phyloP scores from a whole-genome alignment of 192 early-diverging fungal genomes.

The Geosiphon pyriformis region DNA sequence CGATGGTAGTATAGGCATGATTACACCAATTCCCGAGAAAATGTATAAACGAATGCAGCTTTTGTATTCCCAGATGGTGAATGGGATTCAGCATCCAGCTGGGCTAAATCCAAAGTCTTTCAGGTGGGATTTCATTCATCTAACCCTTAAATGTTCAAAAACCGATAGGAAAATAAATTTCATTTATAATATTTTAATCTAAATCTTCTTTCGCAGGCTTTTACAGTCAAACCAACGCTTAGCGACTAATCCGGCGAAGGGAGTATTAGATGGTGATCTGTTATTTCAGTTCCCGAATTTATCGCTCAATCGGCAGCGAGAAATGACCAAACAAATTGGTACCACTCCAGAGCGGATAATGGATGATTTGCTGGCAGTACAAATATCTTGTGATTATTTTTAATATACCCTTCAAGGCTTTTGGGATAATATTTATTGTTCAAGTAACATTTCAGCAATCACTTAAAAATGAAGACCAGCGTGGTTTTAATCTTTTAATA shows the following conservation, averaged over 20 bases:
- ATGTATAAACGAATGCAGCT: slow-evolving; percentile 84
- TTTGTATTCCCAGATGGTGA: slow-evolving; percentile 81
- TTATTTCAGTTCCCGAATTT: slow-evolving; percentile 68
- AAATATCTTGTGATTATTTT: slow-evolving; percentile 64
- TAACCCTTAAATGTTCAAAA: not conserved
- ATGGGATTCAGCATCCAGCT: slow-evolving; percentile 71
- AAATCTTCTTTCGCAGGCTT: slow-evolving; percentile 27
- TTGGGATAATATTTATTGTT: too few species aligned
- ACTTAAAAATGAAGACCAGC: too few species aligned
- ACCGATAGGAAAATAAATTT: not conserved
- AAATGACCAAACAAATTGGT: slow-evolving; percentile 87
- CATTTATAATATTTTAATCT: not conserved
- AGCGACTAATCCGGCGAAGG: slow-evolving; percentile 67
- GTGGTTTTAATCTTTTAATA: too few species aligned
- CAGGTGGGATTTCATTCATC: slow-evolving; percentile 38
- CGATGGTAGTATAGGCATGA: slow-evolving; percentile 61
- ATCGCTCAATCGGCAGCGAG: slow-evolving; percentile 64
- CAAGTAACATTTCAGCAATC: too few species aligned
- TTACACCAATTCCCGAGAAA: slow-evolving; percentile 84
- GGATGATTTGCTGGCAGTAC: slow-evolving; percentile 71
- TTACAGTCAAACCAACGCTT: slow-evolving; percentile 56
- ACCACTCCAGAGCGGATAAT: slow-evolving; percentile 74
- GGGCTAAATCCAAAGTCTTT: slow-evolving; percentile 92
- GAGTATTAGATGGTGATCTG: slow-evolving; percentile 83
- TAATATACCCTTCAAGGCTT: too few species aligned